Base-by-base conservation (phyloP, 768 basidiomycete species). In the Amanita molliuscula region DNA sequence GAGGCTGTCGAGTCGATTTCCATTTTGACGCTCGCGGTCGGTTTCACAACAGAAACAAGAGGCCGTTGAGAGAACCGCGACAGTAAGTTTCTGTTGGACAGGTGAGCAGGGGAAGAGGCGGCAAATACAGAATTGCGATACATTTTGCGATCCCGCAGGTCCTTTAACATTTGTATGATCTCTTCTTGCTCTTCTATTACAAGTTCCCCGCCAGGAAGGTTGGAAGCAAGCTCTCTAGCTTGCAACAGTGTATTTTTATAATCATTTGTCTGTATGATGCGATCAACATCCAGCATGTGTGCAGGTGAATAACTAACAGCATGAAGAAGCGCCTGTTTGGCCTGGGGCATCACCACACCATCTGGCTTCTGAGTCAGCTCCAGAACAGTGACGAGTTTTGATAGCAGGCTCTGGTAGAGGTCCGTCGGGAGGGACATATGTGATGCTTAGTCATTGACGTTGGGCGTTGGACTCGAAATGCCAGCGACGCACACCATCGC, bases 1-100 rank as follows among this genome's bases (percentile, higher is more conserved):
- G 84, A 86, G 23, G 84, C 84, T 51, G 78, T 81, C 11, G 84
- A 88, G 59, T 88, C 84, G 34, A 87, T 63, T 55, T 86, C 84
- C 76, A 84, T 83, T 53, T 69, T 73, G 4, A 57, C 40, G 20
- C 70, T 65, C 10, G 53, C 55, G 2, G 54, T 52, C 11, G 55
- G 58, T 21, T 57, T 31, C 3, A 62, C 55, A 6, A 66, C 62
- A 26, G 72, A 65, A 11, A 58, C 59, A 18, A 74, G 58, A 16
- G 69, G 67, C 48, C 65, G 67, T 11, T 68, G 62, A 3, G 78
- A 63, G 54, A 87, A 84, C 11, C 72, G 67, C 0, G 60, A 65
- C 1, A 86, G 67, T 55, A 81, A 78, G 33, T 71, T 70, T 36
- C 84, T 87, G 48, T 10, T 15, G 20, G 47, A 10, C 34, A 42